Percentiles rank a stretch among this genome's conserved stretches.
Evolutionary conservation across 768 basidiomycete species (phyloP).

Genomic region (Suillus clintonianus): DNA sequence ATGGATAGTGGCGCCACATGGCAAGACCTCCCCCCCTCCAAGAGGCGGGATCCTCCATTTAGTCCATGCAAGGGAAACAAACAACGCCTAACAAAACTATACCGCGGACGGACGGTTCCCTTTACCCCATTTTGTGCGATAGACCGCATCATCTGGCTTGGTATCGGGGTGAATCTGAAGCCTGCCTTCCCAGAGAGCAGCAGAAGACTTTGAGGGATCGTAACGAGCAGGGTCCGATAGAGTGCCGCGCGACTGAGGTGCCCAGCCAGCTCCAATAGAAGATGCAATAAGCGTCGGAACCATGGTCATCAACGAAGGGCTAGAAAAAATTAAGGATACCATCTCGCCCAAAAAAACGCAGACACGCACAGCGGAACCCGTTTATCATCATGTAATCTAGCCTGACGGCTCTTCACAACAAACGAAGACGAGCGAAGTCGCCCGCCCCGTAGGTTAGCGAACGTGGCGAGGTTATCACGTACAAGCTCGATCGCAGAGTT

Average conservation of each 20-base stretch:
- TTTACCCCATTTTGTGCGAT: slow-evolving; percentile 33
- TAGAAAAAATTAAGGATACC: slow-evolving; percentile 36
- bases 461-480: slow-evolving; percentile 84
- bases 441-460: slow-evolving; percentile 85
- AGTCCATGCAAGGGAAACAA: background rate
- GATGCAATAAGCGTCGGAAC: slow-evolving; percentile 73
- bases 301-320: slow-evolving; percentile 75
- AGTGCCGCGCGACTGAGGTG: slow-evolving; percentile 54
- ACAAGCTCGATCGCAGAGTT: slow-evolving; percentile 79
- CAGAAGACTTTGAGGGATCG: slow-evolving; percentile 80
- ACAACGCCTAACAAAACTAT: background rate
- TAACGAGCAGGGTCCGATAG: slow-evolving; percentile 74
- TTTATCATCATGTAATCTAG: slow-evolving; percentile 52
- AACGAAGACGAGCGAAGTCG: slow-evolving; percentile 84
- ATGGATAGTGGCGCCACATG: background rate
- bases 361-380: slow-evolving; percentile 49
- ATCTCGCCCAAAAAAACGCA: slow-evolving; percentile 13
- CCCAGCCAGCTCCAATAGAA: slow-evolving; percentile 70
- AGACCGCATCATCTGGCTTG: slow-evolving; percentile 58
- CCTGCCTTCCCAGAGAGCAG: slow-evolving; percentile 83
- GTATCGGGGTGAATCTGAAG: slow-evolving; percentile 90
- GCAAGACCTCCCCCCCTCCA: background rate
- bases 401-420: slow-evolving; percentile 75
- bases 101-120: slow-evolving; percentile 15
- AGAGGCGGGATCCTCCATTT: background rate